Evolutionary conservation across 1,284 basidiomycete species (phyloP).

Genomic region (Polyporus tsugae): DNA sequence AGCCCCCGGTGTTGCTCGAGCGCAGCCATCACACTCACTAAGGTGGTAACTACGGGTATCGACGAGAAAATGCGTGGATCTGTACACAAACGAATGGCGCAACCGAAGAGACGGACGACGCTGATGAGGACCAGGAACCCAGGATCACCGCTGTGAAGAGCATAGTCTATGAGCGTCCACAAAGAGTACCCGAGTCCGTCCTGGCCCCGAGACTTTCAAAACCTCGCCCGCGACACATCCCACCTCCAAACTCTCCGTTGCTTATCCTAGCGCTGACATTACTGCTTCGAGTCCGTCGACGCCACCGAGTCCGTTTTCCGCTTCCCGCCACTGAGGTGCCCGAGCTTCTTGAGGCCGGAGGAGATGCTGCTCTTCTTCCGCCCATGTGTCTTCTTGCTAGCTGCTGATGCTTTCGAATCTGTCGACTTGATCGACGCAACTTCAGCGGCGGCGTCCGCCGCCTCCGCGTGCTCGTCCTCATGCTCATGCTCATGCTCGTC

Average conservation of each 20-base stretch:
- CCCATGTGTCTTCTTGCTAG: constrained; percentile 50
- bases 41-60: constrained; percentile 42
- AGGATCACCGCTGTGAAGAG: constrained; percentile 23
- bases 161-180: constrained; percentile 36
- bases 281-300: constrained; percentile 42
- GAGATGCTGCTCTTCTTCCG: constrained; percentile 60
- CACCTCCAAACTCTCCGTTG: constrained; percentile 10
- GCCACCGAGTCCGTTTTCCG: constrained; percentile 63
- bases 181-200: constrained; percentile 11
- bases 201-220: constrained; percentile 8
- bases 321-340: constrained; percentile 50
- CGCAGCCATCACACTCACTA: constrained; percentile 31
- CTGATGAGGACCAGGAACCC: constrained; percentile 13
- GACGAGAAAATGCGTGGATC: constrained; percentile 31
- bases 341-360: constrained; percentile 63
- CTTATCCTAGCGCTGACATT: constrained; percentile 11
- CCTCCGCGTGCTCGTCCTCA: constrained; percentile 11
- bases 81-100: constrained; percentile 35
- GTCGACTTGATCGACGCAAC: constrained; percentile 40
- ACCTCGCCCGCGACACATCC: constrained; percentile 8
- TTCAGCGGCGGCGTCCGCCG: constrained; percentile 25
- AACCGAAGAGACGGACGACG: constrained; percentile 25
- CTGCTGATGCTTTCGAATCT: constrained; percentile 31
- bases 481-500: constrained; percentile 33
- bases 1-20: constrained; percentile 13